Conservation (phyloP, 768 basidiomycete species). For the Phallus indusiatus region DNA sequence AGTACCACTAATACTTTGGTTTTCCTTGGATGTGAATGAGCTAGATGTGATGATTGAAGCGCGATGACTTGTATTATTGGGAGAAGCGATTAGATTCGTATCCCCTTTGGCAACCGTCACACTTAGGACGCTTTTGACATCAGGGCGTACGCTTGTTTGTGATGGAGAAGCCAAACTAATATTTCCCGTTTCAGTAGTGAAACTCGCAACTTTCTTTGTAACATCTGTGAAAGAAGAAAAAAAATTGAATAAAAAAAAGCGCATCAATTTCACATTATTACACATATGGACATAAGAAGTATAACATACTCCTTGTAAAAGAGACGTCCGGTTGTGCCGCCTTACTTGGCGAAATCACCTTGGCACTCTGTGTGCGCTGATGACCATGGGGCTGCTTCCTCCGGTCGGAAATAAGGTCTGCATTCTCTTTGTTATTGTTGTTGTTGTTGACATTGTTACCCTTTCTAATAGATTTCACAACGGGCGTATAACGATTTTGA, state of each 20-base stretch:
- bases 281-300: background rate
- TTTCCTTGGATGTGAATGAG: conserved; percentile 8
- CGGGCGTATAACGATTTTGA: background rate
- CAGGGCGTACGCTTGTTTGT: background rate
- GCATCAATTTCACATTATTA: background rate
- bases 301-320: background rate
- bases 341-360: background rate
- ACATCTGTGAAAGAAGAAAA: background rate
- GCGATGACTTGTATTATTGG: conserved; percentile 28
- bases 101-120: background rate
- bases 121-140: background rate
- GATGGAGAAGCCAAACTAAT: background rate
- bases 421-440: conserved; percentile 1
- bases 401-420: background rate
- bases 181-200: background rate
- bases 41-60: conserved; percentile 3
- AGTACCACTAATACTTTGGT: background rate
- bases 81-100: conserved; percentile 11
- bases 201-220: conserved; percentile 1
- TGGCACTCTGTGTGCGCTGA: background rate
- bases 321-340: background rate
- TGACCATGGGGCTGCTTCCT: background rate
- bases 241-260: too few species aligned
- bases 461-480: background rate
- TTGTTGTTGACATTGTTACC: background rate